These are phyloP conservation scores for Imleria badia DNA, from an alignment of 768 basidiomycete genomes.

Conservation along the genomic window DNA sequence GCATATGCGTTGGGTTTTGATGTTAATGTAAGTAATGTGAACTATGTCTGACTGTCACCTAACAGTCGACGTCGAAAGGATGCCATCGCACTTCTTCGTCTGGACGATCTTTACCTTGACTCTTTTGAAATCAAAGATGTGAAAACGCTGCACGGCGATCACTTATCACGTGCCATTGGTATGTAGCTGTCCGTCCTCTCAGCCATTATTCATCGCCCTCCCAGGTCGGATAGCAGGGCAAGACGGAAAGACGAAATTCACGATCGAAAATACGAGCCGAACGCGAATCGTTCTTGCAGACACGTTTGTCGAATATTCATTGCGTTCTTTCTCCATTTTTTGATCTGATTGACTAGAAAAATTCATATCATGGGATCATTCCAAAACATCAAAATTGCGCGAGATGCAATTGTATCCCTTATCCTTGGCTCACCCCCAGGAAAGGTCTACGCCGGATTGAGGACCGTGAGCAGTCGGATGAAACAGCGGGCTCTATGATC, in stretches of 20 bases:
- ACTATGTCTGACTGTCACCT: not conserved
- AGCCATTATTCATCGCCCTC: conserved; percentile 6
- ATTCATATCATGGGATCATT: conserved; percentile 99
- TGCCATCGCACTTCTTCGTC: conserved; percentile 87
- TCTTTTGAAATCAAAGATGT: conserved; percentile 99
- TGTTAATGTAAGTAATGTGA: conserved; percentile 67
- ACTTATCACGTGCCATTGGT: conserved; percentile 97
- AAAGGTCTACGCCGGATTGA: conserved; percentile 86
- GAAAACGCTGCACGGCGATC: conserved; percentile 96
- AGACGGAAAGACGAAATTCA: conserved; percentile 98
- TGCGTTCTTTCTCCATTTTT: not conserved
- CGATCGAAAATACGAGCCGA: conserved; percentile 94
- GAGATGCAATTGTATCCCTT: conserved; percentile 93
- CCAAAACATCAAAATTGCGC: conserved; percentile 96
- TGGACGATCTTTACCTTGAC: conserved; percentile 97
- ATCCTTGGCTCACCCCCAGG: conserved; percentile 96
- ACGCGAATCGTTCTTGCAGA: conserved; percentile 99
- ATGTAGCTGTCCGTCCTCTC: conserved; percentile 11
- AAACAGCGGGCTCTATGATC: conserved; percentile 81
- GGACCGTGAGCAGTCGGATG: conserved; percentile 91
- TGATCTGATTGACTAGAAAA: conserved; percentile 55
- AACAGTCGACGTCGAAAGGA: conserved; percentile 55
- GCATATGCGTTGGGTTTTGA: conserved; percentile 95
- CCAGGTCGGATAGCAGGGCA: conserved; percentile 96
- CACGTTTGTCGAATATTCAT: conserved; percentile 58